Evolutionary conservation across 2,329 filamentous ascomycete genomes (phyloP).

Genomic region (Sclerotiophoma versabilis): DNA sequence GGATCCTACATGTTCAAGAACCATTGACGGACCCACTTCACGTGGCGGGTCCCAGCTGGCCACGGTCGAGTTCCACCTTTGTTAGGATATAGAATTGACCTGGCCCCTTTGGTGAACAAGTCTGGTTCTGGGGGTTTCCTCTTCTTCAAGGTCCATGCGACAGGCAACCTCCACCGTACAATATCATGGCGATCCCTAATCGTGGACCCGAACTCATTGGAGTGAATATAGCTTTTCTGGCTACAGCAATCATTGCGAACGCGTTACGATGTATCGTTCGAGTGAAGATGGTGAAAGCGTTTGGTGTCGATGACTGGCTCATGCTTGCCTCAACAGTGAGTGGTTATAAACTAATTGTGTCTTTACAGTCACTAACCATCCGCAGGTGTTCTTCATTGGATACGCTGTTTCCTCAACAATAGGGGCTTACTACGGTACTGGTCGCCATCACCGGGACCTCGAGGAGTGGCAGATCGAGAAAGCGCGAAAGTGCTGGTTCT

Average conservation of each 20-base stretch:
- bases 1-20: conserved; percentile 22
- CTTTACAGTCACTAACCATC: conserved; percentile 1
- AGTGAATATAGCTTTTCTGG: conserved; percentile 40
- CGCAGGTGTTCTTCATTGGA: conserved; percentile 32
- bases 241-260: conserved; percentile 35
- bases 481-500: conserved; percentile 43
- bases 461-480: conserved; percentile 25
- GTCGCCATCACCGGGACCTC: conserved; percentile 38
- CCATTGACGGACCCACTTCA: conserved; percentile 28
- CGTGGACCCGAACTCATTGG: conserved; percentile 43
- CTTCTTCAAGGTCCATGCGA: conserved; percentile 13
- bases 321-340: conserved; percentile 44
- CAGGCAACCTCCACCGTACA: conserved; percentile 8
- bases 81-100: conserved; percentile 27
- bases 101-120: conserved; percentile 14
- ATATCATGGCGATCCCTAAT: conserved; percentile 40
- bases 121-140: conserved; percentile 6
- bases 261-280: conserved; percentile 41
- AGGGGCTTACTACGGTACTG: conserved; percentile 42
- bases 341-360: not conserved
- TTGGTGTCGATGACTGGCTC: conserved; percentile 46
- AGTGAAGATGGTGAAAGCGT: conserved; percentile 43
- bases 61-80: conserved; percentile 23
- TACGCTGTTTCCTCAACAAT: conserved; percentile 37
- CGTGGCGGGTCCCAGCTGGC: conserved; percentile 25